These are phyloP conservation scores for Beauveria brongniartii DNA, from an alignment of 2,329 filamentous ascomycete genomes.

Conservation along the genomic window DNA sequence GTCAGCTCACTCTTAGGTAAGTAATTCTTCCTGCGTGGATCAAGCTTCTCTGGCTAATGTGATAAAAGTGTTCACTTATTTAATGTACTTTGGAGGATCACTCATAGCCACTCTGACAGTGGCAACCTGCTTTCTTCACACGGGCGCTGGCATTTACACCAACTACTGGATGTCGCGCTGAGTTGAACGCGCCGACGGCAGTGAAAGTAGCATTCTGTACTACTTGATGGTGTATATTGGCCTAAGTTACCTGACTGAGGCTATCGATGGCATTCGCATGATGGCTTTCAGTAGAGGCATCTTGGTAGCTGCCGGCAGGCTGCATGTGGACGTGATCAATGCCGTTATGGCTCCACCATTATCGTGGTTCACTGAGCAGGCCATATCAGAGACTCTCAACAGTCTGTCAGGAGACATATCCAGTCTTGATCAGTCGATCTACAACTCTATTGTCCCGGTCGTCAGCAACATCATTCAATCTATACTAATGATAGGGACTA, in stretches of 20 bases:
- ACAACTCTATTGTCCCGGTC: background rate
- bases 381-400: constrained; percentile 44
- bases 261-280: constrained; percentile 17
- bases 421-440: constrained; percentile 34
- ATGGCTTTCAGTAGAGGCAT: constrained; percentile 45
- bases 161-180: constrained; percentile 44
- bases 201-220: constrained; percentile 34
- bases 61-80: constrained; percentile 41
- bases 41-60: constrained; percentile 15
- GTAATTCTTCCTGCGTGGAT: background rate
- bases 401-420: constrained; percentile 49
- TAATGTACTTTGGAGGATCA: constrained; percentile 41
- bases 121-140: constrained; percentile 30
- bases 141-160: constrained; percentile 32
- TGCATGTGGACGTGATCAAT: constrained; percentile 44
- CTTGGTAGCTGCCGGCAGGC: constrained; percentile 43
- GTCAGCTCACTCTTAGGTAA: background rate
- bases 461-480: background rate
- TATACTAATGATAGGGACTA: constrained; percentile 27
- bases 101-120: constrained; percentile 32
- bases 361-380: constrained; percentile 47
- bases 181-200: constrained; percentile 40
- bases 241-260: constrained; percentile 17
- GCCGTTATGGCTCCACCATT: constrained; percentile 45
- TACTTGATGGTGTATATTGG: constrained; percentile 31